Base-by-base conservation (phyloP, 2,329 filamentous ascomycete genomes). In the Aspergillus brunneoviolaceus region DNA sequence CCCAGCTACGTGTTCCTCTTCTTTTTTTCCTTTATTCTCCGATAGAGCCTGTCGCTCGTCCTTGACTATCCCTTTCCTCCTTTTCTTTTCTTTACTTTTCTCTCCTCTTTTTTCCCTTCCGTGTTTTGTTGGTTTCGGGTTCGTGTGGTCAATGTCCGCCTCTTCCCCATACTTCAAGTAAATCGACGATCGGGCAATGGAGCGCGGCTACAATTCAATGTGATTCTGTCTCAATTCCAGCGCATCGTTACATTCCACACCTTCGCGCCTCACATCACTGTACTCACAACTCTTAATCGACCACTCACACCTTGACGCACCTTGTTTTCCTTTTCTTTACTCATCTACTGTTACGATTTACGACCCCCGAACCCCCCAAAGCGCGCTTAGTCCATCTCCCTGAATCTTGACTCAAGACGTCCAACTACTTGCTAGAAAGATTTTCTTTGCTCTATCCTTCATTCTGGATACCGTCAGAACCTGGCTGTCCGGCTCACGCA, bases 51-150 rank as follows among this genome's bases (percentile, higher is more conserved):
- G 53, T 62, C 48, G 63, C 63, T 67, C 65, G 63, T 64, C 61
- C 54, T 58, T 58, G 60, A 55, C 60, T 55, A 57, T 61, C 65
- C 60, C 62, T 67, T 63, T 7, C 39, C 16, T 9, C 61, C 45
- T 45, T 57, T 60, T 63, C 52, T 47, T 64, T 63, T 62, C 42
- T 47, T 64, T 21, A 2, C 45, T 45, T 57, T 60, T 63, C 52
- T 47, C 63, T 63, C 61, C 42, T 47, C 39, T 63, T 62, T 45
- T 47, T 39, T 39, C 50, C 68, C 66, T 66, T 63, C 4, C 33
- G 11, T 63, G 67, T 67, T 67, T 65, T 69, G 67, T 66, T 70
- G 68, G 66, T 68, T 65, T 66, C 64, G 65, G 61, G 65, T 65
- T 65, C 62, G 66, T 65, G 65, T 65, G 63, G 39, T 61, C 61